These are phyloP conservation scores for Epichloe brachyelytri DNA, from an alignment of 2,329 filamentous ascomycete genomes.

Conservation along the genomic window DNA sequence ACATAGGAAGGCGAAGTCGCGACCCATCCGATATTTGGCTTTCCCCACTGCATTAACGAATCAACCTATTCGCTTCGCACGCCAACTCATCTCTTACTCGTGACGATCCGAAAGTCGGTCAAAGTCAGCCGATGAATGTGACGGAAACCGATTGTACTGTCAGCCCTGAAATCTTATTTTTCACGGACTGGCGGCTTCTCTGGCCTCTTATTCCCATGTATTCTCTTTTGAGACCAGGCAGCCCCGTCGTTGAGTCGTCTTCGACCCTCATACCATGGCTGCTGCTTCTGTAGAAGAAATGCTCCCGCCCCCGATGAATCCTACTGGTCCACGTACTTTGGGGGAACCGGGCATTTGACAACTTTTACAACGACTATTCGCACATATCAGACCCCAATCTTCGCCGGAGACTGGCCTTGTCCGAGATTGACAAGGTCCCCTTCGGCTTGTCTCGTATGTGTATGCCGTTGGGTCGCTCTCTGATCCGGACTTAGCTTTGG, in stretches of 20 bases:
- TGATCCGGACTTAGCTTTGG: background rate
- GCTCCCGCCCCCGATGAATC: constrained; percentile 28
- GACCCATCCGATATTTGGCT: background rate
- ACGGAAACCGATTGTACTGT: too few relatives aligned
- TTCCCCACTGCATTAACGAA: background rate
- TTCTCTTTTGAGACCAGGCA: constrained; percentile 9
- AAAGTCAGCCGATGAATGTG: background rate
- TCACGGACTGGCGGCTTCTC: background rate
- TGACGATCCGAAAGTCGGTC: background rate
- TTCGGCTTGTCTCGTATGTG: constrained; percentile 56
- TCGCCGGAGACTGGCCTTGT: constrained; percentile 59
- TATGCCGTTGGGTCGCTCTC: background rate
- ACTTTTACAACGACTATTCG: constrained; percentile 58
- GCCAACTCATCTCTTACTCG: too few relatives aligned
- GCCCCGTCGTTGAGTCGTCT: constrained; percentile 6
- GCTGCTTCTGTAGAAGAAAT: constrained; percentile 22
- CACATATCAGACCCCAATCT: constrained; percentile 62
- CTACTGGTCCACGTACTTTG: constrained; percentile 31
- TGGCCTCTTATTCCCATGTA: constrained; percentile 12
- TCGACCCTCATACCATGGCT: constrained; percentile 15
- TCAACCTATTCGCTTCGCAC: background rate
- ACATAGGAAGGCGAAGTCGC: background rate
- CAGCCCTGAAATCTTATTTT: background rate
- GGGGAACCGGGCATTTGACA: constrained; percentile 61
- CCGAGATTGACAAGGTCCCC: constrained; percentile 66